Conservation (phyloP, 2,329 filamentous ascomycete species). For the Aspergillus carbonarius region DNA sequence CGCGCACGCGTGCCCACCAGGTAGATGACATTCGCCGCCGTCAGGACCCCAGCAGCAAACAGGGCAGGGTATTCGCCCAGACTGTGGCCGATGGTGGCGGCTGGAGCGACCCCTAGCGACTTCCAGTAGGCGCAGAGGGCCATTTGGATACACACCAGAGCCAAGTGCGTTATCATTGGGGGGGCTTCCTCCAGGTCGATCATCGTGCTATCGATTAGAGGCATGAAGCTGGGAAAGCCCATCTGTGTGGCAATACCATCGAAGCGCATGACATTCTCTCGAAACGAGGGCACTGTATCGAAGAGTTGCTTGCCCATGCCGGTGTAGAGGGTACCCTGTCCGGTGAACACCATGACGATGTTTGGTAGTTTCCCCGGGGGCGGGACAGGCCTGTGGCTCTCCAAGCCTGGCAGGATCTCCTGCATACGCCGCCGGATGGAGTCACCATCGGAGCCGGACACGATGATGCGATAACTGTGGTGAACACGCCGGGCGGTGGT, state of each 20-base stretch:
- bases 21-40: constrained; percentile 24
- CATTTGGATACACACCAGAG: constrained; percentile 43
- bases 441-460: constrained; percentile 17
- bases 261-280: constrained; percentile 28
- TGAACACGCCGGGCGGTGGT: constrained; percentile 59
- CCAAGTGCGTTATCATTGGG: constrained; percentile 24
- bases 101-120: constrained; percentile 38
- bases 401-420: constrained; percentile 15
- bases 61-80: constrained; percentile 35
- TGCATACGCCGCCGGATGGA: background rate
- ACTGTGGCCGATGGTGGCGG: constrained; percentile 43
- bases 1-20: constrained; percentile 28
- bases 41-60: constrained; percentile 25
- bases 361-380: constrained; percentile 20
- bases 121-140: constrained; percentile 38
- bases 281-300: constrained; percentile 27
- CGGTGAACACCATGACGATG: constrained; percentile 32
- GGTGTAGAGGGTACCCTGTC: constrained; percentile 37
- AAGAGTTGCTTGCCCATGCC: constrained; percentile 37
- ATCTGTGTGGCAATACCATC: constrained; percentile 31
- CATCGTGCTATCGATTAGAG: constrained; percentile 30
- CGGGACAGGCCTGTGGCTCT: constrained; percentile 13
- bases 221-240: constrained; percentile 38
- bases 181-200: constrained; percentile 26
- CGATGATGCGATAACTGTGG: constrained; percentile 32